A percentile compares a stretch with the other conserved stretches of the same genome.
phyloP scores from a whole-genome alignment of 768 basidiomycete genomes.

The Podaxis mareebaensis region DNA sequence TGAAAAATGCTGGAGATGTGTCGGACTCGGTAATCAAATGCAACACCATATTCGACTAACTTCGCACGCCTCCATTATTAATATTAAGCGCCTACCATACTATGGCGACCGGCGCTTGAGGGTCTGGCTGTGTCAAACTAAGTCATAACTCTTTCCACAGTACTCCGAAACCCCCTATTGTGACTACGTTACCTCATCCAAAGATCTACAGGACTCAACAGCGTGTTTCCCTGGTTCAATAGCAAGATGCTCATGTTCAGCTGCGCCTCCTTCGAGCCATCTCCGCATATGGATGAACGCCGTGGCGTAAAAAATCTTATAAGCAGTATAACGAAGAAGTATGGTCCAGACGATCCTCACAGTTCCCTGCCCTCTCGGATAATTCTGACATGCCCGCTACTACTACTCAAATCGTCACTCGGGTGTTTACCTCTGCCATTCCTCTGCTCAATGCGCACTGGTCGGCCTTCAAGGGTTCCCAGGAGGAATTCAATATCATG shows the following conservation, averaged over 20 bases:
- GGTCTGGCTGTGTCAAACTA: not conserved
- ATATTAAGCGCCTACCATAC: not conserved
- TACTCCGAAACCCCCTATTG: not conserved
- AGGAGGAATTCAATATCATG: slow-evolving; percentile 10
- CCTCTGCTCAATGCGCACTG: not conserved
- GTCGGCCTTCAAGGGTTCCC: not conserved
- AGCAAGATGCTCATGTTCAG: not conserved
- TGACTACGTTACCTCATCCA: not conserved
- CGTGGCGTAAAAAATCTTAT: not conserved
- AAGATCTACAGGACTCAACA: not conserved
- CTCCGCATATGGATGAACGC: not conserved
- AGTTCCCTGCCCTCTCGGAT: not conserved
- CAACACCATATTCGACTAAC: not conserved
- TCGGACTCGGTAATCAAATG: not conserved
- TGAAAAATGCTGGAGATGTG: not conserved
- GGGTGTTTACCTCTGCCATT: slow-evolving; percentile 4
- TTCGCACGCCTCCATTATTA: not conserved
- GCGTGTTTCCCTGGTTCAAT: not conserved
- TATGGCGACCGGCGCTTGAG: not conserved
- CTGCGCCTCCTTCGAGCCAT: not conserved
- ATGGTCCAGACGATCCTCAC: too few relatives aligned
- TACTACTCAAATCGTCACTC: not conserved
- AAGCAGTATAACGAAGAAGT: too few relatives aligned
- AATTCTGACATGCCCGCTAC: not conserved
- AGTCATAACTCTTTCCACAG: not conserved